These are phyloP conservation scores for Talaromyces wortmannii DNA, from an alignment of 495 filamentous ascomycete species.

Conservation along the genomic window DNA sequence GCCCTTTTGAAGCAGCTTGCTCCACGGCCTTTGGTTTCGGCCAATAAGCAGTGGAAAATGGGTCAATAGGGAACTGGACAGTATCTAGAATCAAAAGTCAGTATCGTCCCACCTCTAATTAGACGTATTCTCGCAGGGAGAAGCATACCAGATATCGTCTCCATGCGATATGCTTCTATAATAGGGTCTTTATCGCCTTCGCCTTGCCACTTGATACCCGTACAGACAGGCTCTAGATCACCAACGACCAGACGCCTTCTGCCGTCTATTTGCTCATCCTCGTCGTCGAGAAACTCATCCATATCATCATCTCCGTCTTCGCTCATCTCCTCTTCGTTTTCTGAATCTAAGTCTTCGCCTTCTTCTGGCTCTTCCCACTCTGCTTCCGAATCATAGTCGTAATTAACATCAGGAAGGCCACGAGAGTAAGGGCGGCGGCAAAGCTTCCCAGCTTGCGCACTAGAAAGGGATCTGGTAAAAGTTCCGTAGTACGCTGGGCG, in stretches of 20 bases:
- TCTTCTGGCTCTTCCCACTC: slow-evolving; percentile 88
- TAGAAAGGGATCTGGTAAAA: slow-evolving; percentile 51
- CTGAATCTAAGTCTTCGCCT: slow-evolving; percentile 68
- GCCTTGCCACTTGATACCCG: slow-evolving; percentile 79
- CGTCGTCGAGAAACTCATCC: slow-evolving; percentile 47
- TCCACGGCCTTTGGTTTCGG: slow-evolving; percentile 28
- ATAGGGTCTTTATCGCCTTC: slow-evolving; percentile 32
- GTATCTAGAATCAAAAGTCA: slow-evolving; percentile 22
- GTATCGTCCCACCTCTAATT: background rate
- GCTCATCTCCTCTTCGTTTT: slow-evolving; percentile 66
- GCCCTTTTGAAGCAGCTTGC: slow-evolving; percentile 5
- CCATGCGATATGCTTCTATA: slow-evolving; percentile 55
- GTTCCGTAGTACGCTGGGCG: slow-evolving; percentile 88
- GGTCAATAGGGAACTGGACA: slow-evolving; percentile 62
- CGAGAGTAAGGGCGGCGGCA: slow-evolving; percentile 65
- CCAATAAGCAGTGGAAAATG: slow-evolving; percentile 83
- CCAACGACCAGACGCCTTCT: slow-evolving; percentile 48
- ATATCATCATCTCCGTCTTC: slow-evolving; percentile 49
- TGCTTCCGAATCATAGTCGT: slow-evolving; percentile 94
- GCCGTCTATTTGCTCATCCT: slow-evolving; percentile 29
- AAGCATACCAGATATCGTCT: slow-evolving; percentile 59
- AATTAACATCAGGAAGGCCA: slow-evolving; percentile 62
- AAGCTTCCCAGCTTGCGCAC: slow-evolving; percentile 44
- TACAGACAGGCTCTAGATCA: slow-evolving; percentile 68
- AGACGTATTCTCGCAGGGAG: background rate